Evolutionary conservation across 352 stramenopile species (phyloP).

Genomic region (Phytophthora vignae): DNA sequence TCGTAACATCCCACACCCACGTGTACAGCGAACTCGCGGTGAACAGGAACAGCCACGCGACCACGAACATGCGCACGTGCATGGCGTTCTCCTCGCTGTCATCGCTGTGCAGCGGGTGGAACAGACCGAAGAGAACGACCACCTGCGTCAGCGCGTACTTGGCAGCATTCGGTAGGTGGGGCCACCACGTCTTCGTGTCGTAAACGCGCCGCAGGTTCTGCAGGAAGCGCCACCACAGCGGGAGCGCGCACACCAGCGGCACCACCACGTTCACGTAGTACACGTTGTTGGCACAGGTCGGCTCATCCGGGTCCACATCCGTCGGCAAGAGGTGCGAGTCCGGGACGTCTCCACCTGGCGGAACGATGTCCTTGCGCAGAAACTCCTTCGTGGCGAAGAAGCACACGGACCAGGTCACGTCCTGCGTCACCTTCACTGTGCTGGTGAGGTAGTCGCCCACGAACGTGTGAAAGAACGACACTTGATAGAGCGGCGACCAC

Average conservation of each 20-base stretch:
- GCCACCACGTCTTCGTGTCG: slow-evolving; percentile 95
- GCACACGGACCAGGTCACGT: slow-evolving; percentile 94
- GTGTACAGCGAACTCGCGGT: slow-evolving; percentile 84
- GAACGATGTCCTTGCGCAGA: slow-evolving; percentile 67
- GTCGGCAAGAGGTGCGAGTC: slow-evolving; percentile 24
- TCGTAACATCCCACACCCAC: slow-evolving; percentile 88
- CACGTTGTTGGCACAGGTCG: slow-evolving; percentile 69
- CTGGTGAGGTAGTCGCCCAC: slow-evolving; percentile 89
- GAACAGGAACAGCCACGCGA: slow-evolving; percentile 83
- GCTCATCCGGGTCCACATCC: slow-evolving; percentile 21
- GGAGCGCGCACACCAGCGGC: slow-evolving; percentile 94
- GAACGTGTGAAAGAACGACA: slow-evolving; percentile 96
- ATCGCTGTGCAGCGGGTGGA: slow-evolving; percentile 80
- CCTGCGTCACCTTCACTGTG: slow-evolving; percentile 85
- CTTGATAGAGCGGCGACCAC: slow-evolving; percentile 89
- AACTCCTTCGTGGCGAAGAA: slow-evolving; percentile 97
- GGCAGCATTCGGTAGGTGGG: slow-evolving; percentile 95
- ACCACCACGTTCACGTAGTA: slow-evolving; percentile 96
- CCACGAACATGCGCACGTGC: slow-evolving; percentile 55
- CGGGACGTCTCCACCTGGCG: slow-evolving; percentile 16
- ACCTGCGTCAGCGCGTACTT: slow-evolving; percentile 94
- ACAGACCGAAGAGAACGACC: slow-evolving; percentile 86
- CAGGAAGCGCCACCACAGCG: slow-evolving; percentile 97
- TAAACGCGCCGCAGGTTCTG: slow-evolving; percentile 96
- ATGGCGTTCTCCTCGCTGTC: slow-evolving; percentile 25